Conservation (phyloP, 306 rosid genomes). For the Lathyrus tuberosus region DNA sequence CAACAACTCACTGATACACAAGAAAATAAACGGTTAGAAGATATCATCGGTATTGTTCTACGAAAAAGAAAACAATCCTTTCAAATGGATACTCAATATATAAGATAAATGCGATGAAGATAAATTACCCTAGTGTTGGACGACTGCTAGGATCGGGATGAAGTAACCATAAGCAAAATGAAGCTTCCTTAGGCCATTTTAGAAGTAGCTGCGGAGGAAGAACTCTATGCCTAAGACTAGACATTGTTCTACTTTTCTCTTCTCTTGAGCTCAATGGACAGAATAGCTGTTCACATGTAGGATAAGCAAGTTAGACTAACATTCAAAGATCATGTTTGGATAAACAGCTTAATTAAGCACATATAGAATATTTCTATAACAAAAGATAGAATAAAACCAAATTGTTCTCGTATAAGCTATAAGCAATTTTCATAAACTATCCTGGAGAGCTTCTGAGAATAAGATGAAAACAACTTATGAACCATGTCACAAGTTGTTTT, state of each 20-base stretch:
- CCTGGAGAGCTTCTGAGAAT: neutral
- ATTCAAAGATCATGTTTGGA: neutral
- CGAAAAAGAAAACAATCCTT: slow-evolving; percentile 1
- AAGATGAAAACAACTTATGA: neutral
- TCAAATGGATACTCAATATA: slow-evolving; percentile 9
- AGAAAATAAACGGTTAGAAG: slow-evolving; percentile 40
- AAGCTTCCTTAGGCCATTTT: slow-evolving; percentile 98
- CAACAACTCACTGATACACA: slow-evolving; percentile 76
- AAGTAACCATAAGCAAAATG: slow-evolving; percentile 91
- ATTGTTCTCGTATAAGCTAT: neutral
- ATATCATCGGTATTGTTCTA: neutral
- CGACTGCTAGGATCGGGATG: slow-evolving; percentile 92
- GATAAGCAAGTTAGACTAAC: slow-evolving; percentile 45
- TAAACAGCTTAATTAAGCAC: neutral
- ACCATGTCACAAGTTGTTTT: neutral
- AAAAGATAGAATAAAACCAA: neutral
- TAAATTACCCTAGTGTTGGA: slow-evolving; percentile 75
- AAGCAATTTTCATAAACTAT: neutral
- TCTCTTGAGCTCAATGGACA: slow-evolving; percentile 86
- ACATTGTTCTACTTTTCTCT: slow-evolving; percentile 87
- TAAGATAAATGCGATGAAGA: slow-evolving; percentile 28
- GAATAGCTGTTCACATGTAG: slow-evolving; percentile 73
- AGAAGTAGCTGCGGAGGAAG: slow-evolving; percentile 97
- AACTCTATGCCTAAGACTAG: slow-evolving; percentile 92
- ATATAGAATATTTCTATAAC: neutral